Evolutionary conservation across 768 basidiomycete genomes (phyloP).

Genomic region (Kwoniella europaea): DNA sequence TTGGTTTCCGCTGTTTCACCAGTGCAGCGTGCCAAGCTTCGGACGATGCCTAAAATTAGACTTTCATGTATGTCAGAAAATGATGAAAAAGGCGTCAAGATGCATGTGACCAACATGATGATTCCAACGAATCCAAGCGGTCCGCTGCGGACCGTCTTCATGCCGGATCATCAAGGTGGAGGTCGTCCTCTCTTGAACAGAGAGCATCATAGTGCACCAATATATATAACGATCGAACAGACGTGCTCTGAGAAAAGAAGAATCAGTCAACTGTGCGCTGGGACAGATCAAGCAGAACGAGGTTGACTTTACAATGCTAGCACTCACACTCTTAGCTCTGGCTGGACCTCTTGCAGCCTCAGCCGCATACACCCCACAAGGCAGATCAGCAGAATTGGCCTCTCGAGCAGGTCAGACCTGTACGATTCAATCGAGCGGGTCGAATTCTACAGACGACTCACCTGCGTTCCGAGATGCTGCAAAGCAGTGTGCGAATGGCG

Average conservation of each 20-base stretch:
- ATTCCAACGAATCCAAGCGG: background rate
- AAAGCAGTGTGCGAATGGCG: slow-evolving; percentile 34
- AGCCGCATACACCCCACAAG: slow-evolving; percentile 11
- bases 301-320: background rate
- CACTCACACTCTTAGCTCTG: slow-evolving; percentile 1
- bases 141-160: background rate
- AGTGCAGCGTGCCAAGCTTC: too few species aligned
- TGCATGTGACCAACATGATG: background rate
- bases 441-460: slow-evolving; percentile 36
- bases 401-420: slow-evolving; percentile 12
- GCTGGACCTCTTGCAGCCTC: slow-evolving; percentile 5
- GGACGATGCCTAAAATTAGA: background rate
- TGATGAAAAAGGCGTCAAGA: background rate
- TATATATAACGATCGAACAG: background rate
- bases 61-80: background rate
- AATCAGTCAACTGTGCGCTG: too few species aligned
- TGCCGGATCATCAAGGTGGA: slow-evolving; percentile 5
- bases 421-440: slow-evolving; percentile 18
- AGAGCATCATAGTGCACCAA: background rate
- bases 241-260: too few species aligned
- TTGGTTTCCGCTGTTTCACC: background rate
- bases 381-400: background rate
- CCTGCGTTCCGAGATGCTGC: slow-evolving; percentile 32
- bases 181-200: slow-evolving; percentile 5
- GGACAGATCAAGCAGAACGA: background rate